phyloP scores from a whole-genome alignment of 1,139 yeast genomes.

The Chernovozyma aurita region DNA sequence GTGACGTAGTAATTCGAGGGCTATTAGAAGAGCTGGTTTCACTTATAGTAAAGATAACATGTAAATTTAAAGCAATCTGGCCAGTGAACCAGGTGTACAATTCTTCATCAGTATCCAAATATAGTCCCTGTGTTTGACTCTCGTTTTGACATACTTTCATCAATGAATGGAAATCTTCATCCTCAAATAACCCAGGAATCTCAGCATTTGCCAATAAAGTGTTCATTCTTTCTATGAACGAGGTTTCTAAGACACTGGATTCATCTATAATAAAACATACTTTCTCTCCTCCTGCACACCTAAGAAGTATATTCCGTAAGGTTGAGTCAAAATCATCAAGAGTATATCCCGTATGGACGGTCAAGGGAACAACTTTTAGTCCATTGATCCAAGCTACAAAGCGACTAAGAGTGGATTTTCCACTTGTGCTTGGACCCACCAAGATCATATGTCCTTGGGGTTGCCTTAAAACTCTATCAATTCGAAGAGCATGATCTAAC shows the following conservation, averaged over 20 bases:
- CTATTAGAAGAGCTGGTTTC: constrained; percentile 41
- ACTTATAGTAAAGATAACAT: constrained; percentile 75
- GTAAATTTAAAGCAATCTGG: constrained; percentile 68
- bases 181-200: constrained; percentile 84
- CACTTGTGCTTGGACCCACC: constrained; percentile 84
- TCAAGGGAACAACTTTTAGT: constrained; percentile 54
- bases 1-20: constrained; percentile 60
- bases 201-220: constrained; percentile 89
- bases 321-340: constrained; percentile 65
- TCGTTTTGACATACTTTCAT: constrained; percentile 57
- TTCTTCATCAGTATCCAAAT: constrained; percentile 70
- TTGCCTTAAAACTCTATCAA: constrained; percentile 79
- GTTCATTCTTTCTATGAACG: constrained; percentile 89
- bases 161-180: constrained; percentile 57
- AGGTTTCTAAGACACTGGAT: constrained; percentile 67
- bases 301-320: constrained; percentile 48
- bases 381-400: constrained; percentile 96
- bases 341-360: constrained; percentile 51
- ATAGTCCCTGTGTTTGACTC: constrained; percentile 55
- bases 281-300: constrained; percentile 52
- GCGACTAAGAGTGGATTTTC: constrained; percentile 69
- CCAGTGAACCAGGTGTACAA: constrained; percentile 69
- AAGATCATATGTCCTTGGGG: constrained; percentile 88
- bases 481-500: constrained; percentile 69
- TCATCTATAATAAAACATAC: constrained; percentile 80